Percentiles rank a stretch among this genome's conserved stretches.
Conservation (phyloP, 2,329 filamentous ascomycete genomes). For the Capronia coronata region DNA sequence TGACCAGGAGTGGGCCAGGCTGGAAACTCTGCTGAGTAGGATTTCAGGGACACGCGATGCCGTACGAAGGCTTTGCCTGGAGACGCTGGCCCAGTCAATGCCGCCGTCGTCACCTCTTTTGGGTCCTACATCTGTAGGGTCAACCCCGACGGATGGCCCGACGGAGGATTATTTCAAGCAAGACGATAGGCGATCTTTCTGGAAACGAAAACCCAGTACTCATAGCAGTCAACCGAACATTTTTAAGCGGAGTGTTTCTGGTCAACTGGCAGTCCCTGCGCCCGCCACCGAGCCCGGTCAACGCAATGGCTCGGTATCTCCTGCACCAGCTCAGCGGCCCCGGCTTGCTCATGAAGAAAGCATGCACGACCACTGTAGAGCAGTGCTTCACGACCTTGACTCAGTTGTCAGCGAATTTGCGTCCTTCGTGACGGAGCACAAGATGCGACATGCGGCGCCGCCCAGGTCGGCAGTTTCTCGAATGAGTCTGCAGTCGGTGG, state of each 20-base stretch:
- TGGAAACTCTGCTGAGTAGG: slow-evolving; percentile 77
- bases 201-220: slow-evolving; percentile 76
- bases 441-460: slow-evolving; percentile 60
- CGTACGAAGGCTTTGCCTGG: slow-evolving; percentile 75
- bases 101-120: slow-evolving; percentile 29
- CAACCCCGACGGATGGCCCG: slow-evolving; percentile 31
- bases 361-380: slow-evolving; percentile 74
- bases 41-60: slow-evolving; percentile 85
- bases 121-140: slow-evolving; percentile 15
- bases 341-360: slow-evolving; percentile 49
- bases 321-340: slow-evolving; percentile 1
- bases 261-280: slow-evolving; percentile 47
- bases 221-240: slow-evolving; percentile 36
- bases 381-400: slow-evolving; percentile 78
- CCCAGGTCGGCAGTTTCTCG: slow-evolving; percentile 50
- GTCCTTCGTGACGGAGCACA: slow-evolving; percentile 67
- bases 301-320: slow-evolving; percentile 20
- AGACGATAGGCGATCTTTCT: slow-evolving; percentile 68
- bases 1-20: slow-evolving; percentile 76
- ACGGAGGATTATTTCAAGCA: slow-evolving; percentile 34
- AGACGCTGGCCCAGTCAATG: slow-evolving; percentile 50
- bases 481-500: slow-evolving; percentile 73
- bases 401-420: slow-evolving; percentile 77
- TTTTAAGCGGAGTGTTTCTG: slow-evolving; percentile 47
- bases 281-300: slow-evolving; percentile 32